Evolutionary conservation across 495 filamentous ascomycete species (phyloP), one percentile per base, ranked within the genome.

Genomic region (Oidiodendron maius): DNA sequence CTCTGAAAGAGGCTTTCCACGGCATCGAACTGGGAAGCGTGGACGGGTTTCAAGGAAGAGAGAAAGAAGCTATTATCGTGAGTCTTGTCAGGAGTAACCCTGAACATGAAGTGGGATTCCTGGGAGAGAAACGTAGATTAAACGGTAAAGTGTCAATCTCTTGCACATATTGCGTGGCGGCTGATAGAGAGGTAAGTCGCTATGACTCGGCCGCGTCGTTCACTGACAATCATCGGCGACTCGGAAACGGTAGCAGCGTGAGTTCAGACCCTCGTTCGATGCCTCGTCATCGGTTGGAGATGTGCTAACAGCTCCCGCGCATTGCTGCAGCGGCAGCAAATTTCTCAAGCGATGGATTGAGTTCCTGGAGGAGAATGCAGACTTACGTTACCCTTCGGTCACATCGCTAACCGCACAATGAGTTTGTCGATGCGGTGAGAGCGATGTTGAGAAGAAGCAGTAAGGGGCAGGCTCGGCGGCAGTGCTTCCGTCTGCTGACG

Each of bases 21-120:
- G 89, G 82, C 3, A 78, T 99, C 12, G 93, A 99, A 62, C 68
- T 97, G 15, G 93, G 93, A 21, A 95, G 86, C 56, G 88, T 99
- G 2, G 93, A 99, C 66, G 91, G 90, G 5, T 99, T 99, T 62
- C 93, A 99, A 62, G 93, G 93, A 30, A 76, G 93, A 11, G 93
- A 99, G 67, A 98, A 99, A 66, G 93, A 99, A 63, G 93, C 86
- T 2, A 84, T 99, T 30, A 78, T 99, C 25, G 81, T 99, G 15
- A 89, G 81, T 62, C 72, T 96, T 18, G 93, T 99, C 30, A 74
- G 93, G 53, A 96, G 90, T 65, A 97, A 97, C 66, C 56, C 77
- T 16, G 80, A 86, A 44, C 76, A 83, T 21, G 90, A 96, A 65
- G 89, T 95, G 10, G 93, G 93, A 12, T 98, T 99, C 61, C 68